Evolutionary conservation across 1,139 yeast species (phyloP), one percentile per base, ranked within the genome.

Genomic region (Debaryomyces psychrophilus): DNA sequence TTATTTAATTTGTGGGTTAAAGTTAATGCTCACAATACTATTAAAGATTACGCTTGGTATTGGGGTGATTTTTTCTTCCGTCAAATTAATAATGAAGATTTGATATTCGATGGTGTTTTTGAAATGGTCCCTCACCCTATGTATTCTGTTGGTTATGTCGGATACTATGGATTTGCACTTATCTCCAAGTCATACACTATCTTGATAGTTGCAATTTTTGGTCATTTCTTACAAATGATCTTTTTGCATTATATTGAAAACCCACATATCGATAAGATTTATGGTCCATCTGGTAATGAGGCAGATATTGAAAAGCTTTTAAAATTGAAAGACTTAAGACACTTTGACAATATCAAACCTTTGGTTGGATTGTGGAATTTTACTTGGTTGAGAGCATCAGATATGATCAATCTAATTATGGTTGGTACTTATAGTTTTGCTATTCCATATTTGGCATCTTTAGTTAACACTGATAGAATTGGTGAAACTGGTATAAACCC

Each of bases 1-100:
- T 55, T 85, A 40, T 88, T 89, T 71, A 88, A 88, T 60, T 73
- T 86, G 37, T 88, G 95, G 95, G 96, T 89, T 43, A 89, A 89
- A 62, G 71, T 88, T 12, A 93, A 89, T 65, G 96, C 96, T 31
- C 96, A 89, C 63, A 79, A 90, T 55, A 92, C 90, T 20, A 92
- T 89, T 47, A 88, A 89, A 62, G 96, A 89, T 64, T 90, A 84
- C 61, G 96, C 96, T 9, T 89, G 96, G 96, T 89, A 89, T 66
- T 89, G 96, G 96, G 96, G 96, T 27, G 96, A 89, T 64, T 89
- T 89, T 69, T 89, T 89, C 75, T 87, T 87, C 67, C 77, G 92
- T 50, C 87, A 88, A 61, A 89, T 82, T 55, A 78, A 76, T 56
- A 83, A 88, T 55, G 82, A 85, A 59, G 86, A 87, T 51, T 77